phyloP scores from a whole-genome alignment of 2,329 filamentous ascomycete species.

The Xylaria sp. region DNA sequence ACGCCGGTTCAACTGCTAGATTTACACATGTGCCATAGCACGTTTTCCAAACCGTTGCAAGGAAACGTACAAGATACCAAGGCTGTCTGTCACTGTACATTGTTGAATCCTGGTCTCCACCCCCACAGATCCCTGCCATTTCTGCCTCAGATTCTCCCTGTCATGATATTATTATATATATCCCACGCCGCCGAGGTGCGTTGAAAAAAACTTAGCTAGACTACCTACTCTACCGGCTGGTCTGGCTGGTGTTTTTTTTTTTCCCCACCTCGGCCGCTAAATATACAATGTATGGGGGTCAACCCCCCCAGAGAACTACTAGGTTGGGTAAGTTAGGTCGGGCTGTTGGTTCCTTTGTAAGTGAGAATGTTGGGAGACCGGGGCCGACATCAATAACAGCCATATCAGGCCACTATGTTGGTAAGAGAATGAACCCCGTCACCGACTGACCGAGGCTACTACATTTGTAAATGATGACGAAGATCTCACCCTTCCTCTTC shows the following conservation, averaged over 20 bases:
- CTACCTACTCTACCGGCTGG: too few relatives aligned
- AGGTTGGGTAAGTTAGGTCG: slow-evolving; percentile 7
- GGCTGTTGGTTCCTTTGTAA: not conserved
- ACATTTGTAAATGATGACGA: slow-evolving; percentile 9
- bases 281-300: slow-evolving; percentile 2
- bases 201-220: too few relatives aligned
- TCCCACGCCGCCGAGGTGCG: too few relatives aligned
- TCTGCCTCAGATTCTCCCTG: not conserved
- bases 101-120: not conserved
- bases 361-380: not conserved
- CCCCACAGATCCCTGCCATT: not conserved
- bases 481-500: slow-evolving; percentile 2
- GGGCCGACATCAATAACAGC: slow-evolving; percentile 2
- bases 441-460: slow-evolving; percentile 17
- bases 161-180: slow-evolving; percentile 6
- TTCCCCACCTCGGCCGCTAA: too few relatives aligned
- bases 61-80: slow-evolving; percentile 10
- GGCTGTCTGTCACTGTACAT: not conserved
- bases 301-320: slow-evolving; percentile 14
- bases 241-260: too few relatives aligned
- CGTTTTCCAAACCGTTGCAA: slow-evolving; percentile 4
- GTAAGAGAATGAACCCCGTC: slow-evolving; percentile 13
- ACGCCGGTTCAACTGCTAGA: not conserved
- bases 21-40: not conserved
- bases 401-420: slow-evolving; percentile 10